These are phyloP conservation scores for Ogataea pilisensis DNA, from an alignment of 805 yeast genomes.

Conservation along the genomic window DNA sequence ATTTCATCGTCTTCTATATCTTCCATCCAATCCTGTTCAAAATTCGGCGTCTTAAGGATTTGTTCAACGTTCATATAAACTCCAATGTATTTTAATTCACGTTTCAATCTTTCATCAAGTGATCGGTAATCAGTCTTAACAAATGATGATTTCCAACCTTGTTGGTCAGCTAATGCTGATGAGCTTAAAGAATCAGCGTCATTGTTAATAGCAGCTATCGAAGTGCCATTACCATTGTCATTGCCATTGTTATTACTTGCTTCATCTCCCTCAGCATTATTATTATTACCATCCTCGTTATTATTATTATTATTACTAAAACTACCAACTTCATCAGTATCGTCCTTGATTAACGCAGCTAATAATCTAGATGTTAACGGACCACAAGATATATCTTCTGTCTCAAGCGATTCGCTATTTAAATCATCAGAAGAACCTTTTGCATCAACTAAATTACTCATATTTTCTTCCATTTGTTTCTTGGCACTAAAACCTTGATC, in stretches of 20 bases:
- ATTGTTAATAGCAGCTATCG: conserved; percentile 1
- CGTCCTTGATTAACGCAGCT: conserved; percentile 67
- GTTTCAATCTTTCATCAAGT: conserved; percentile 80
- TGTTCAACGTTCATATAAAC: conserved; percentile 65
- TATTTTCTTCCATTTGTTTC: conserved; percentile 20
- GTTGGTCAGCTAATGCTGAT: conserved; percentile 36
- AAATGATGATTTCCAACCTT: conserved; percentile 43
- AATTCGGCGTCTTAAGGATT: conserved; percentile 31
- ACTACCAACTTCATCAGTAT: conserved; percentile 19
- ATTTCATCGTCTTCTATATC: conserved; percentile 92
- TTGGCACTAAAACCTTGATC: conserved; percentile 14
- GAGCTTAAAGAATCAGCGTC: conserved; percentile 16
- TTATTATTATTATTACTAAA: conserved; percentile 4
- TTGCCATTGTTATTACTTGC: conserved; percentile 14
- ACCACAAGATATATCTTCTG: conserved; percentile 80
- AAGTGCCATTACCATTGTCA: too few relatives aligned
- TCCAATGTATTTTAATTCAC: conserved; percentile 88
- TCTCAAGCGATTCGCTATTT: conserved; percentile 59
- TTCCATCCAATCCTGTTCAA: conserved; percentile 66
- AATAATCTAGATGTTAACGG: conserved; percentile 82
- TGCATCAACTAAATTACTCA: conserved; percentile 35
- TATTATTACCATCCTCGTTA: conserved; percentile 9
- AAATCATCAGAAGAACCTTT: conserved; percentile 56
- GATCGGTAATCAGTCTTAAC: conserved; percentile 64
- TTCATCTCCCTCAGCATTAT: conserved; percentile 7